These are phyloP conservation scores for Megacollybia platyphylla DNA, from an alignment of 1,284 basidiomycete genomes.

Conservation along the genomic window DNA sequence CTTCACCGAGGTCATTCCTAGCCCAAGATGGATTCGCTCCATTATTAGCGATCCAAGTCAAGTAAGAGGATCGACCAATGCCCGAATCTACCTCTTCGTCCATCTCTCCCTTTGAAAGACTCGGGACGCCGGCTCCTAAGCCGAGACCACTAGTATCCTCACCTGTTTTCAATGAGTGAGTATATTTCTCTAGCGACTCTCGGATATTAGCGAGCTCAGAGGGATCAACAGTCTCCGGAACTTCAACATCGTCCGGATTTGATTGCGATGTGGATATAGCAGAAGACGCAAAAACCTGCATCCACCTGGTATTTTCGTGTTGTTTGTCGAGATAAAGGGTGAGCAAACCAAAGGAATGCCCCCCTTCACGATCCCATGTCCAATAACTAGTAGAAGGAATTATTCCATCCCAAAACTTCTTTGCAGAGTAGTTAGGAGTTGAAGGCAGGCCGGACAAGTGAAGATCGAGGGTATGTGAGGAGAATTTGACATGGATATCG, in stretches of 20 bases:
- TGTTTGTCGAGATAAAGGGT: conserved; percentile 80
- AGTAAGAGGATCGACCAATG: conserved; percentile 44
- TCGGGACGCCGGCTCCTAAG: conserved; percentile 48
- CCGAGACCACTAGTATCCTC: conserved; percentile 55
- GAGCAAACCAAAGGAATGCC: conserved; percentile 53
- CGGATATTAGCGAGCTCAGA: conserved; percentile 70
- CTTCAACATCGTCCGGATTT: conserved; percentile 50
- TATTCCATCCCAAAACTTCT: conserved; percentile 68
- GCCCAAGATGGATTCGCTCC: conserved; percentile 30
- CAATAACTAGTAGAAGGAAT: conserved; percentile 65
- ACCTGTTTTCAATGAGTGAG: conserved; percentile 39
- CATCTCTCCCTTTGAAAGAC: conserved; percentile 69
- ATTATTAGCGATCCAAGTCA: conserved; percentile 52
- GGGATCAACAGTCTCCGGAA: conserved; percentile 83
- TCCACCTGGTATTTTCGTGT: conserved; percentile 73
- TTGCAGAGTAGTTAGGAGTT: conserved; percentile 47
- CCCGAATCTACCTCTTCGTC: conserved; percentile 73
- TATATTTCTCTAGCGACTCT: conserved; percentile 80
- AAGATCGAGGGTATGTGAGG: conserved; percentile 52
- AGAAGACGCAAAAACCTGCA: conserved; percentile 59
- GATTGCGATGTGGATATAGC: conserved; percentile 17
- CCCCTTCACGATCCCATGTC: conserved; percentile 76
- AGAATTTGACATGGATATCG: conserved; percentile 57
- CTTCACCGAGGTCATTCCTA: conserved; percentile 15
- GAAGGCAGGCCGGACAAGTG: conserved; percentile 33